Conservation (phyloP, 108 stramenopile genomes). For the Heterococcus sp. region DNA sequence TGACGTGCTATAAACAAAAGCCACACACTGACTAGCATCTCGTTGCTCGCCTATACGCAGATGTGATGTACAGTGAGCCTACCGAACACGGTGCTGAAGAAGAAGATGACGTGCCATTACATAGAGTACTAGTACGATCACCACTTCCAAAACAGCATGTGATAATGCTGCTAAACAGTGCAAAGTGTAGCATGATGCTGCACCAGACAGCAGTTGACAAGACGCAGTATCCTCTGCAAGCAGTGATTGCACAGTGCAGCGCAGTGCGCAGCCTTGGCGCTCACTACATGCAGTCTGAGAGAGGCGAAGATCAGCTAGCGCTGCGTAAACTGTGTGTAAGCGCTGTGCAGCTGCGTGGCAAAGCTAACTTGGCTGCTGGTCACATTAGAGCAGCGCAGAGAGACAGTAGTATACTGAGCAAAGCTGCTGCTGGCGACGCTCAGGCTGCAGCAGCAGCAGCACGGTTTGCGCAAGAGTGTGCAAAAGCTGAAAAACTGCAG, state of each 20-base stretch:
- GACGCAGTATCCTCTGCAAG: too few species aligned
- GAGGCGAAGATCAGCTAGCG: neutral
- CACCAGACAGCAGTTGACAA: neutral
- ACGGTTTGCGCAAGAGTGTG: neutral
- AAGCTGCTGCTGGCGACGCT: neutral
- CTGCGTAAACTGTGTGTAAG: neutral
- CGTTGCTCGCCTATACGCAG: too few species aligned
- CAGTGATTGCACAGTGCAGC: too few species aligned
- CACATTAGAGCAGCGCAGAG: neutral
- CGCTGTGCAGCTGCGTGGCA: neutral
- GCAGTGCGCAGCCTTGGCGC: too few species aligned
- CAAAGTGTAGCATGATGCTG: neutral
- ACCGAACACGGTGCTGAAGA: neutral
- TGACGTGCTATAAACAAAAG: too few species aligned
- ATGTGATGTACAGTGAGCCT: neutral
- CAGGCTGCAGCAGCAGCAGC: neutral
- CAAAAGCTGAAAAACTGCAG: neutral
- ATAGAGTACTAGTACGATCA: neutral
- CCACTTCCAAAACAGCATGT: neutral
- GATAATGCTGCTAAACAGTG: neutral
- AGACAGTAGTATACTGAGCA: neutral
- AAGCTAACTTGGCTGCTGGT: neutral
- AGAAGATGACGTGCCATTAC: neutral
- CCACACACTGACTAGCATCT: too few species aligned
- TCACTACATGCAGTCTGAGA: too few species aligned